Base-by-base conservation (phyloP, 352 stramenopile species). In the Phytopythium sindhum region DNA sequence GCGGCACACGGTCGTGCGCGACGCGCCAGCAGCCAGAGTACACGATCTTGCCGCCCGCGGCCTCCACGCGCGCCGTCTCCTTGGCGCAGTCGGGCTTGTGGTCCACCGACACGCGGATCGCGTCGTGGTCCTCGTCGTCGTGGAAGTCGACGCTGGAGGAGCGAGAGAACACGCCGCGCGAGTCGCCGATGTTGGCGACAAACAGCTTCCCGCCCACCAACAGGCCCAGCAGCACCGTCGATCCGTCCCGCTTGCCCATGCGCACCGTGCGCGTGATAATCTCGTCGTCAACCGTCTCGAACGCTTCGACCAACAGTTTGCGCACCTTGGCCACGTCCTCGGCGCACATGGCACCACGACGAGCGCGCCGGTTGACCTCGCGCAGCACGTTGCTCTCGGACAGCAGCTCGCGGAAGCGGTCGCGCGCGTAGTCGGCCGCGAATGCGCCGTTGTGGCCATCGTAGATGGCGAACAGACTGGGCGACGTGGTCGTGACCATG, bases 1-100 rank as follows among this genome's bases (percentile, higher is more conserved):
- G 58, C 7, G 81, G 75, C 17, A 90, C 77, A 52, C 86, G 73
- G 66, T 90, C 79, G 59, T 93, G 85, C 14, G 85, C 81, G n/a
- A 93, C 85, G 31, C 85, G 85, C 85, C 85, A 93, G 64, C 85
- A 93, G 28, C 85, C 85, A 8, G 85, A 93, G 59, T 81, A 91
- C 15, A 93, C 86, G 24, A 93, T 80, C 56, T 91, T 90, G 31
- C 85, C 85, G 19, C 85, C 85, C 8, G 85, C 83, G 31, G 79
- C 75, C 61, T 88, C 65, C 1, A 93, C 73, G 33, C 85, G 81
- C 45, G 74, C 67, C 11, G 64, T 84, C 67, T 93, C 85, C 24
- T 75, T 72, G n/a, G 79, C 73, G 5, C 88, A 50, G 55, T 91
- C 77, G 0, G 85, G 85, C 54, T 93, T 93, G 72, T 93, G 85